A percentile compares a stretch with the other conserved stretches of the same genome.
Evolutionary conservation across 1,284 basidiomycete genomes (phyloP).

Genomic region (Anthracocystis setariae): DNA sequence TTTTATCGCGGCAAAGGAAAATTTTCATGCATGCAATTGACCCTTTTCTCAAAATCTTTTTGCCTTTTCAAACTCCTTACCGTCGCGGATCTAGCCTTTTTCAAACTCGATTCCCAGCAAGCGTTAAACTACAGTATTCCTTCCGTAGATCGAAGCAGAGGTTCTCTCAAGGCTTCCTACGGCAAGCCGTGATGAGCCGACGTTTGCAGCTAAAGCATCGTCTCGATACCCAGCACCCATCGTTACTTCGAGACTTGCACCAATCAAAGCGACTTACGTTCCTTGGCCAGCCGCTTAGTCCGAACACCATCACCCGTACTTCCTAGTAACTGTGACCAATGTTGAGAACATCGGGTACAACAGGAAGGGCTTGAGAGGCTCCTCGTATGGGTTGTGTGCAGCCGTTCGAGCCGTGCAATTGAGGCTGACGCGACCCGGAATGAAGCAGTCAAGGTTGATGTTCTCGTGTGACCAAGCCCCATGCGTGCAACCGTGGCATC

Average conservation of each 20-base stretch:
- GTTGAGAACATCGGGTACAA: not conserved
- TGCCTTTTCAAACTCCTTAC: constrained; percentile 1
- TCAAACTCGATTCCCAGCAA: too few relatives aligned
- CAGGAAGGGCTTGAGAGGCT: constrained; percentile 5
- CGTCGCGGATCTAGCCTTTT: not conserved
- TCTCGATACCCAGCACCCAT: not conserved
- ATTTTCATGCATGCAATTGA: constrained; percentile 17
- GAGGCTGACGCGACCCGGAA: too few relatives aligned
- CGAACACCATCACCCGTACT: not conserved
- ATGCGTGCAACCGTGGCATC: too few relatives aligned
- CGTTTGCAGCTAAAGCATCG: not conserved
- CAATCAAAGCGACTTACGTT: constrained; percentile 5
- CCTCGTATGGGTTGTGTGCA: too few relatives aligned
- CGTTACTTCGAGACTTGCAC: constrained; percentile 3
- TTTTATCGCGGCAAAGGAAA: not conserved
- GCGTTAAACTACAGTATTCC: too few relatives aligned
- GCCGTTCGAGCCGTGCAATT: not conserved
- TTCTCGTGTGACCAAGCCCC: too few relatives aligned
- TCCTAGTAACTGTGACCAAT: not conserved
- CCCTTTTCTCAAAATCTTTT: not conserved
- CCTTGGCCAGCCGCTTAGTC: not conserved
- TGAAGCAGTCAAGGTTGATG: too few relatives aligned
- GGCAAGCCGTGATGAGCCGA: not conserved
- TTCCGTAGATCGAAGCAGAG: too few relatives aligned
- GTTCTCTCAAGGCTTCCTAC: not conserved